phyloP scores from a whole-genome alignment of 1,284 basidiomycete species.

The Marasmius oreades region DNA sequence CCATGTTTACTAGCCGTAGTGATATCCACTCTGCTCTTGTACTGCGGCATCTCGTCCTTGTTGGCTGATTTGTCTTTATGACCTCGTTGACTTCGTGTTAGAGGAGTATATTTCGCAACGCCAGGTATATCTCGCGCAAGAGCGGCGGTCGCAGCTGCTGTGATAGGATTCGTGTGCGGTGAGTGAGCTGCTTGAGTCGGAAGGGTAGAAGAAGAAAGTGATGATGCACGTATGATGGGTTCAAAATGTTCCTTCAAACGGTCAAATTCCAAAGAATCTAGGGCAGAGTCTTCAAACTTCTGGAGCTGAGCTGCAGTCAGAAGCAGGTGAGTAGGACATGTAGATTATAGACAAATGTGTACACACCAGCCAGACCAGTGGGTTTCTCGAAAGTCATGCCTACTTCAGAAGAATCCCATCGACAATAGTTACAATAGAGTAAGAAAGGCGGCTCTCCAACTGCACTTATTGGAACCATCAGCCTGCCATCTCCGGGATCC shows the following conservation, averaged over 20 bases:
- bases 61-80: constrained; percentile 56
- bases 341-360: neutral
- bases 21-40: constrained; percentile 66
- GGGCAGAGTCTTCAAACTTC: constrained; percentile 80
- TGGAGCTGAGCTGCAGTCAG: constrained; percentile 74
- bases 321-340: constrained; percentile 2
- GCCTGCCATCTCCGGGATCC: constrained; percentile 52
- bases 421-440: constrained; percentile 87
- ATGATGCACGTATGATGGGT: constrained; percentile 77
- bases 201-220: constrained; percentile 55
- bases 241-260: constrained; percentile 93
- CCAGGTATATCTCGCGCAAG: constrained; percentile 79
- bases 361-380: constrained; percentile 84
- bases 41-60: constrained; percentile 72
- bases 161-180: constrained; percentile 75
- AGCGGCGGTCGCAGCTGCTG: constrained; percentile 82
- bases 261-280: constrained; percentile 87
- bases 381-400: constrained; percentile 95
- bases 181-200: constrained; percentile 46
- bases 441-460: constrained; percentile 87
- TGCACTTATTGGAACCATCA: constrained; percentile 46
- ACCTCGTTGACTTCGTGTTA: constrained; percentile 41
- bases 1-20: constrained; percentile 49
- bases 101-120: constrained; percentile 68
- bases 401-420: constrained; percentile 92